Evolutionary conservation across 208 protist species (phyloP), one percentile per base, ranked within the genome.

Genomic region (Acanthamoeba polyphaga): DNA sequence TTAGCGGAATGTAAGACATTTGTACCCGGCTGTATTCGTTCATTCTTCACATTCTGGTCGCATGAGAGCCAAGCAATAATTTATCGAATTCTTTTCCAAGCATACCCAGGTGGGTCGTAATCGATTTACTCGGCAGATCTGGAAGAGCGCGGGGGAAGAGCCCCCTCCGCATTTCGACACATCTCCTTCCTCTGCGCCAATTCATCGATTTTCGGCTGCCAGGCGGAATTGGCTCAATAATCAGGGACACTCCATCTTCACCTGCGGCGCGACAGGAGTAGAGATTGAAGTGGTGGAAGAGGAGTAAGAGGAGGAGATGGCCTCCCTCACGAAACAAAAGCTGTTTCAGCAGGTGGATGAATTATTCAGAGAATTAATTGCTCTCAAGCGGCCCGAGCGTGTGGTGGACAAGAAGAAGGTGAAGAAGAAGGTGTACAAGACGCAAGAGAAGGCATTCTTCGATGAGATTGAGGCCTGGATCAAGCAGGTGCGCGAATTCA

Each of bases 381-480:
- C n/a, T 5, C 51, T 88, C n/a, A 58, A 66, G 34, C 0, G 34
- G 80, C 80, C 80, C 6, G 80, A 88, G 49, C 22, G 34, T 8
- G 46, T 66, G 24, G 80, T 88, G 55, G 80, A 88, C 34, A 88
- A 64, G 80, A 88, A 88, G 80, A 88, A 88, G 80, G 80, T 88
- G 53, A 88, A 88, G 80, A 88, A 88, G 80, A 88, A 88, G 29
- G 27, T 88, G 19, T 64, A 64, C 51, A 88, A 66, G 80, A 43
- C 22, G 8, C 80, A 88, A 12, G 53, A 68, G 10, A 89, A 89
- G 82, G 82, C n/a, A 8, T 66, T 66, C 55, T 58, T 89, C 29
- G 82, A 89, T 13, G 55, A 66, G 32, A 66, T 89, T 2, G 82
- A 89, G 51, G 82, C 53, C 15, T 58, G 49, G 82, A 12, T 89